phyloP scores from a whole-genome alignment of 2,329 filamentous ascomycete species.

The Venturia carpophila region DNA sequence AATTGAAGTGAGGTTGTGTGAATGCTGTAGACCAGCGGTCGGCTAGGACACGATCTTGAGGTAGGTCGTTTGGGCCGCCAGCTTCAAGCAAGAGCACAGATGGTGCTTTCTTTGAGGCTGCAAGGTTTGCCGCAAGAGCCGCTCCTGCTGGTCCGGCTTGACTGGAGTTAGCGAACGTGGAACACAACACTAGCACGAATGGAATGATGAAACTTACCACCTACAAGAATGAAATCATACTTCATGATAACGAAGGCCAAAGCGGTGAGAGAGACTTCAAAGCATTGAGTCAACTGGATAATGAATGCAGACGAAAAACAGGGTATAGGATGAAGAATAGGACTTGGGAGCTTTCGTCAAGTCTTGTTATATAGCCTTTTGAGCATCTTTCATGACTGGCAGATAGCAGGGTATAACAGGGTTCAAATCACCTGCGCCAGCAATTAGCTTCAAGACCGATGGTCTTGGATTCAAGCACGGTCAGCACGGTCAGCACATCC shows the following conservation, averaged over 20 bases:
- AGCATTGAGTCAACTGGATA: not conserved
- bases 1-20: conserved; percentile 41
- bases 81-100: conserved; percentile 20
- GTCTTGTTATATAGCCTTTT: not conserved
- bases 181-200: not conserved
- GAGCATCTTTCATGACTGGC: not conserved
- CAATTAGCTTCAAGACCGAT: not conserved
- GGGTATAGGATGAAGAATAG: not conserved
- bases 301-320: not conserved
- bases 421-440: not conserved
- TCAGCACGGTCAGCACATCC: conserved; percentile 2
- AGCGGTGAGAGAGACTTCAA: not conserved
- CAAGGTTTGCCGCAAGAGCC: conserved; percentile 10
- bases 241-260: conserved; percentile 9
- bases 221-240: conserved; percentile 20
- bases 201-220: conserved; percentile 13
- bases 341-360: not conserved
- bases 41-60: conserved; percentile 36
- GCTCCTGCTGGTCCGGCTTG: conserved; percentile 17
- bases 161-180: not conserved
- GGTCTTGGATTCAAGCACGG: not conserved
- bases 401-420: not conserved
- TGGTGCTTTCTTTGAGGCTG: conserved; percentile 6
- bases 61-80: conserved; percentile 7
- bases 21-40: conserved; percentile 48